phyloP scores from a whole-genome alignment of 768 basidiomycete genomes.

The Kwoniella dejecticola region DNA sequence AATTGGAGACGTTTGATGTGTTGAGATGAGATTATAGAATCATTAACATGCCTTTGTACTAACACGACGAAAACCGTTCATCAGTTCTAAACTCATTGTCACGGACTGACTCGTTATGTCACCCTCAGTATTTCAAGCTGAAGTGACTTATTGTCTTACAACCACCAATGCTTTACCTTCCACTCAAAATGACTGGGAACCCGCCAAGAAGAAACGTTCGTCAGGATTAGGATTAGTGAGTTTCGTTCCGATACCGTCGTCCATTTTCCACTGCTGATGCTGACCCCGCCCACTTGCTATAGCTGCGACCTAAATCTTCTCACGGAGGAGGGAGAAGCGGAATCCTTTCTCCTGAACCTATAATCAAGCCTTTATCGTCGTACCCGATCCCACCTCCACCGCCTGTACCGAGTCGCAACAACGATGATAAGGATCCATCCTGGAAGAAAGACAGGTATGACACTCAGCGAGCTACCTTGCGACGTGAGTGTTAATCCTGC shows the following conservation, averaged over 20 bases:
- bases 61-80: no score
- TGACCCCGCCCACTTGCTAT: neutral
- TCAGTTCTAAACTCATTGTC: no score
- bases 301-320: slow-evolving; percentile 13
- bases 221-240: slow-evolving; percentile 9
- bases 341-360: slow-evolving; percentile 6
- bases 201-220: slow-evolving; percentile 14
- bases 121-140: slow-evolving; percentile 9
- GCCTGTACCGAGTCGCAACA: neutral
- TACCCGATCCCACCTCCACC: slow-evolving; percentile 4
- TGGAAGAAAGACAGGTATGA: slow-evolving; percentile 19
- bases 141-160: slow-evolving; percentile 6
- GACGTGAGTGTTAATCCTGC: slow-evolving; percentile 10
- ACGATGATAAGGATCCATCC: neutral
- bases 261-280: neutral
- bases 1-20: no score
- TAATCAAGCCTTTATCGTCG: neutral
- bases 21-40: no score
- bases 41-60: no score
- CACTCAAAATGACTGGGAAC: neutral
- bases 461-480: slow-evolving; percentile 20
- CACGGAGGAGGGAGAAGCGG: slow-evolving; percentile 7
- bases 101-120: neutral
- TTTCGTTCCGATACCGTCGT: neutral
- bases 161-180: neutral